phyloP scores from a whole-genome alignment of 2,329 filamentous ascomycete species.

The Fusarium udum region DNA sequence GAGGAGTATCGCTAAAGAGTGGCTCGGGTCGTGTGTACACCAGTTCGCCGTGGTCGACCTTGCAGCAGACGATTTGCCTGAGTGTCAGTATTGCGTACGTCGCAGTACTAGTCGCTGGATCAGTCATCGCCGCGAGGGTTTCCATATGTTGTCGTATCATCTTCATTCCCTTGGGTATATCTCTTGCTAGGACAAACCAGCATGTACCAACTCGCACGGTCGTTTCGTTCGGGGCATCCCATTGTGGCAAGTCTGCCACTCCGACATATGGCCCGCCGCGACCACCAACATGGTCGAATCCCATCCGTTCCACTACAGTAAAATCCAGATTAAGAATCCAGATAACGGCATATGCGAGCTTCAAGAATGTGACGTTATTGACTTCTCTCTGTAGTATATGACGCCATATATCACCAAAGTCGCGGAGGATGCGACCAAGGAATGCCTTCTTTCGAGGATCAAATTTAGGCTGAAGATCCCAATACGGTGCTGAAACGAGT shows the following conservation, averaged over 20 bases:
- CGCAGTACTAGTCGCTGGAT: not conserved
- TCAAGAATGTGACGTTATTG: constrained; percentile 27
- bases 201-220: constrained; percentile 21
- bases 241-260: constrained; percentile 24
- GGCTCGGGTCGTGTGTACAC: constrained; percentile 6
- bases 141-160: constrained; percentile 25
- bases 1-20: constrained; percentile 8
- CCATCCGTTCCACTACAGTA: not conserved
- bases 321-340: constrained; percentile 9
- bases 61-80: constrained; percentile 23
- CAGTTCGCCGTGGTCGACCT: not conserved
- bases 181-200: constrained; percentile 29
- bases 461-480: constrained; percentile 16
- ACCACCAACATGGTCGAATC: constrained; percentile 11
- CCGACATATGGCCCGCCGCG: constrained; percentile 11
- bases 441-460: constrained; percentile 11
- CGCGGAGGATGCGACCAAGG: constrained; percentile 15
- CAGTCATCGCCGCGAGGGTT: fast-evolving
- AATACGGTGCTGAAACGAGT: constrained; percentile 17
- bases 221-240: constrained; percentile 14
- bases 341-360: constrained; percentile 28
- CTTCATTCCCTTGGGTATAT: constrained; percentile 16
- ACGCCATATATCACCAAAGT: constrained; percentile 36
- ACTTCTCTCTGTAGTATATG: constrained; percentile 30
- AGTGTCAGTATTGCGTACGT: constrained; percentile 29